Conservation (phyloP, 768 basidiomycete genomes). For the Trametes punicea region DNA sequence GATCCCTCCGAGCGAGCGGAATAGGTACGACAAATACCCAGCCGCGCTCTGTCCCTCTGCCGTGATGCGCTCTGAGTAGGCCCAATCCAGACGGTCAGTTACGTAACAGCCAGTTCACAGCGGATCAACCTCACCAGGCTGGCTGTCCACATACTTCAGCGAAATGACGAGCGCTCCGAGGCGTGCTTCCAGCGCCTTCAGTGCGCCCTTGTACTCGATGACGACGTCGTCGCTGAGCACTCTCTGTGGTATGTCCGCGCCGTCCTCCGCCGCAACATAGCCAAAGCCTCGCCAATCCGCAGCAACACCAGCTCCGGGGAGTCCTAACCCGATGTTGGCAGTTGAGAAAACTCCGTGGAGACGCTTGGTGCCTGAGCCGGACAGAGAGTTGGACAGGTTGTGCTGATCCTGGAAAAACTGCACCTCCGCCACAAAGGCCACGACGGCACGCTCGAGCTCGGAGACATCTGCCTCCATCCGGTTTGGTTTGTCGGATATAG, state of each 20-base stretch:
- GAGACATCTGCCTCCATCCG: slow-evolving; percentile 75
- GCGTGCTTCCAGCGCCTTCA: slow-evolving; percentile 15
- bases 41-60: slow-evolving; percentile 48
- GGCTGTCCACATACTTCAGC: slow-evolving; percentile 15
- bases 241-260: slow-evolving; percentile 26
- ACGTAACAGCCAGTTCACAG: not conserved
- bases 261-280: slow-evolving; percentile 59
- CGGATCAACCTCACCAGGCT: slow-evolving; percentile 18
- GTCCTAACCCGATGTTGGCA: slow-evolving; percentile 64
- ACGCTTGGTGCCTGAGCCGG: slow-evolving; percentile 40
- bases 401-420: slow-evolving; percentile 50
- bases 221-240: slow-evolving; percentile 20
- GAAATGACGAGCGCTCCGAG: slow-evolving; percentile 18
- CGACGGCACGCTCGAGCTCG: slow-evolving; percentile 69
- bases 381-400: slow-evolving; percentile 22
- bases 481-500: slow-evolving; percentile 54
- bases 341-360: slow-evolving; percentile 60
- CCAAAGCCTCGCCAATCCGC: slow-evolving; percentile 85
- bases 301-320: slow-evolving; percentile 77
- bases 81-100: not conserved
- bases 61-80: slow-evolving; percentile 28
- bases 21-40: slow-evolving; percentile 53
- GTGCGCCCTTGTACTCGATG: slow-evolving; percentile 15
- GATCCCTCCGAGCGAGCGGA: slow-evolving; percentile 61
- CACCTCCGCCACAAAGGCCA: slow-evolving; percentile 68